Evolutionary conservation across 2,329 filamentous ascomycete species (phyloP).

Genomic region (Alternaria brassicae): DNA sequence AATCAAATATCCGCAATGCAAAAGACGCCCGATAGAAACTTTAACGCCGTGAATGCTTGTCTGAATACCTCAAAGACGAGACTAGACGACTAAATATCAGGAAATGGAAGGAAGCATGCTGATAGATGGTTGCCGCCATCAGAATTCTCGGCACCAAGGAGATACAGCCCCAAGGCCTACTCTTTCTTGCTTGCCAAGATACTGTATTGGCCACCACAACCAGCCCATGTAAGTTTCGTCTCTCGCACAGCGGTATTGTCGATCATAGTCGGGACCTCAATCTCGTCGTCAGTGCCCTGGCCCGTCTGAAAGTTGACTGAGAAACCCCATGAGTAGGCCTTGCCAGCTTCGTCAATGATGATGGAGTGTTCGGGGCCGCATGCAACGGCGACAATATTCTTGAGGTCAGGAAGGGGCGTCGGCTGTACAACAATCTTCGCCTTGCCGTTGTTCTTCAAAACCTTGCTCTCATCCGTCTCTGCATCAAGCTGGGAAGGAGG

Average conservation of each 20-base stretch:
- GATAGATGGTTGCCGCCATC: background rate
- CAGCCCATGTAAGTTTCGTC: constrained; percentile 77
- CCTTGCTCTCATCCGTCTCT: constrained; percentile 49
- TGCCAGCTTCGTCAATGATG: constrained; percentile 71
- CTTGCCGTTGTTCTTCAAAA: constrained; percentile 63
- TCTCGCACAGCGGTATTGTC: constrained; percentile 84
- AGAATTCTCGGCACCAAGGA: background rate
- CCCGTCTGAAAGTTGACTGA: constrained; percentile 82
- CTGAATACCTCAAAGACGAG: constrained; percentile 5
- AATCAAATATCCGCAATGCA: constrained; percentile 15
- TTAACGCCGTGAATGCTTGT: constrained; percentile 35
- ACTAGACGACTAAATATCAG: constrained; percentile 11
- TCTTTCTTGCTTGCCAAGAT: constrained; percentile 59
- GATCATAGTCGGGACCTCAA: constrained; percentile 77
- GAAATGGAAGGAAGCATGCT: constrained; percentile 19
- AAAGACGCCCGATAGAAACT: constrained; percentile 12
- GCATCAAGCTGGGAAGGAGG: constrained; percentile 36
- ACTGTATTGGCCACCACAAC: constrained; percentile 86
- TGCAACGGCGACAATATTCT: constrained; percentile 62
- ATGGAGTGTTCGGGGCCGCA: constrained; percentile 77
- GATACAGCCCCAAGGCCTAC: constrained; percentile 12
- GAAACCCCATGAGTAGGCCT: constrained; percentile 82
- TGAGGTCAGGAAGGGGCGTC: constrained; percentile 66
- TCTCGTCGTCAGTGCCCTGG: constrained; percentile 78
- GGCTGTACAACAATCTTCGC: constrained; percentile 77